A percentile compares a stretch with the other conserved stretches of the same genome.
These are phyloP conservation scores for Lycium barbarum DNA, from an alignment of 257 asterid genomes.

Conservation along the genomic window DNA sequence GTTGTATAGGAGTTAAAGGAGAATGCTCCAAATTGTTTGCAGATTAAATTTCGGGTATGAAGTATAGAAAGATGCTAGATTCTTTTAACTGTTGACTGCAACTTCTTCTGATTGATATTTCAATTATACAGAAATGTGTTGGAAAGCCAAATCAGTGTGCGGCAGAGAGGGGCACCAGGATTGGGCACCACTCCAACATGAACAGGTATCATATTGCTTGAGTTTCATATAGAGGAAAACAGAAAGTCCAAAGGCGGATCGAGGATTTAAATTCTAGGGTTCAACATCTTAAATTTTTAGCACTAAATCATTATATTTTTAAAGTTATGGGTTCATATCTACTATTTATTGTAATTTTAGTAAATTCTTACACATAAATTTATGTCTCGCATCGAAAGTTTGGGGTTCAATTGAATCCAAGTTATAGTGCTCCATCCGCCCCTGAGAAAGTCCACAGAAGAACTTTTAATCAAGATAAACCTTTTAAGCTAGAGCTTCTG, in stretches of 20 bases:
- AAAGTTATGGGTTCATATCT: too few relatives aligned
- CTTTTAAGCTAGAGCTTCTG: neutral
- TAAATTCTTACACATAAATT: too few relatives aligned
- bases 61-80: neutral
- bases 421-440: too few relatives aligned
- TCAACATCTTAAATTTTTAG: too few relatives aligned
- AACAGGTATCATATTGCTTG: slow-evolving; percentile 48
- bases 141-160: slow-evolving; percentile 69
- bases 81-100: slow-evolving; percentile 12
- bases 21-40: slow-evolving; percentile 51
- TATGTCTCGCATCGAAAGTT: too few relatives aligned
- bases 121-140: slow-evolving; percentile 47
- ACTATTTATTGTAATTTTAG: too few relatives aligned
- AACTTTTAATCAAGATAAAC: neutral
- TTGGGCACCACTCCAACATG: slow-evolving; percentile 44
- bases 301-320: too few relatives aligned
- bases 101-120: neutral
- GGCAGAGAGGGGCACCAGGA: slow-evolving; percentile 47
- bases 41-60: slow-evolving; percentile 61
- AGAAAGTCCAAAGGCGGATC: neutral
- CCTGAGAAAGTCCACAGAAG: neutral
- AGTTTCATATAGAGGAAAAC: slow-evolving; percentile 13
- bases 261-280: too few relatives aligned
- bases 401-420: too few relatives aligned
- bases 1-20: slow-evolving; percentile 53